Percentiles rank a stretch among this genome's conserved stretches.
These are phyloP conservation scores for Verticillium alfalfae DNA, from an alignment of 2,329 filamentous ascomycete species.

Conservation along the genomic window DNA sequence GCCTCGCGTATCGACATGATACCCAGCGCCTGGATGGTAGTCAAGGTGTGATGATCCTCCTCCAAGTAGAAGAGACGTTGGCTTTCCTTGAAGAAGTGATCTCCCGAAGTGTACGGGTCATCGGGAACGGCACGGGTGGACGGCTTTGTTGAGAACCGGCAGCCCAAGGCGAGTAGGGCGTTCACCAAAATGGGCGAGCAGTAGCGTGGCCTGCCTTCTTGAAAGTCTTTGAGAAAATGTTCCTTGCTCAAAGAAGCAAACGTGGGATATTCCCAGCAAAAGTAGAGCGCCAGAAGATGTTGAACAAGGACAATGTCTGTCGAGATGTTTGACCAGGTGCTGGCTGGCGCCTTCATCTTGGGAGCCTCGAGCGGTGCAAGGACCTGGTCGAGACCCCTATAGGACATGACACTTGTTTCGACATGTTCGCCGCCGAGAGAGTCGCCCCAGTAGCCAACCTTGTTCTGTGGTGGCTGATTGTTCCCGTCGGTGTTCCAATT, in stretches of 20 bases:
- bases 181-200: constrained; percentile 65
- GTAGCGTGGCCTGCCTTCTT: constrained; percentile 53
- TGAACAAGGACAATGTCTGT: constrained; percentile 52
- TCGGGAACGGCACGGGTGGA: constrained; percentile 57
- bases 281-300: constrained; percentile 62
- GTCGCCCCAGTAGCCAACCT: constrained; percentile 46
- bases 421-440: constrained; percentile 26
- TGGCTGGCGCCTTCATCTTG: constrained; percentile 33
- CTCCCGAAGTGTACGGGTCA: constrained; percentile 61
- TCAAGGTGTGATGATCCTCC: constrained; percentile 55
- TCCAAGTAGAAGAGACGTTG: constrained; percentile 54
- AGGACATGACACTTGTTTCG: constrained; percentile 24
- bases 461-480: constrained; percentile 32
- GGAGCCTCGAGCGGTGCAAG: constrained; percentile 39
- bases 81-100: constrained; percentile 70
- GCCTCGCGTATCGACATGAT: constrained; percentile 73
- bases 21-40: constrained; percentile 68
- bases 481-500: constrained; percentile 35
- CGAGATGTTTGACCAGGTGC: constrained; percentile 58
- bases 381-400: constrained; percentile 40
- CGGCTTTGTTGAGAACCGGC: constrained; percentile 61
- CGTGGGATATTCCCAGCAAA: constrained; percentile 72
- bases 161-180: constrained; percentile 59
- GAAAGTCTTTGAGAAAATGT: constrained; percentile 63
- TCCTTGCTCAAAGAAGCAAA: constrained; percentile 69